Evolutionary conservation across 345 rosid species (phyloP).

Genomic region (Durio zibethinus): DNA sequence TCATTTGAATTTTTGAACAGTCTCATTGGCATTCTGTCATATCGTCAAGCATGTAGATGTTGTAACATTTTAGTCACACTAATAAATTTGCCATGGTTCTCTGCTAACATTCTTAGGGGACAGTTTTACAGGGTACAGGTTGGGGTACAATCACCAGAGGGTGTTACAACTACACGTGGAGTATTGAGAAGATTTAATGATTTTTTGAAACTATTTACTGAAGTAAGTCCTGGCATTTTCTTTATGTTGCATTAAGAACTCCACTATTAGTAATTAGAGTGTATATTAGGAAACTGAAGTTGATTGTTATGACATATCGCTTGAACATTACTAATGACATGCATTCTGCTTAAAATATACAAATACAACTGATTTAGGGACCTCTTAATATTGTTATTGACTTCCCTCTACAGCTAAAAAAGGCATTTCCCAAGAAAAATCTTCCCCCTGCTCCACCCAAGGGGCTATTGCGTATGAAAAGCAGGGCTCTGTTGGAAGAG

Average conservation of each 20-base stretch:
- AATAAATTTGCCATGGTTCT: slow-evolving; percentile 7
- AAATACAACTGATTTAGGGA: neutral
- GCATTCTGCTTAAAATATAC: slow-evolving; percentile 5
- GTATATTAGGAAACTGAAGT: neutral
- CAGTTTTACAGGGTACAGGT: slow-evolving; percentile 99
- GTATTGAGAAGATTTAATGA: slow-evolving; percentile 94
- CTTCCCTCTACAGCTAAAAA: slow-evolving; percentile 63
- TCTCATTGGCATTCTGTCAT: no score
- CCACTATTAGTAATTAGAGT: neutral
- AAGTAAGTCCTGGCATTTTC: slow-evolving; percentile 49
- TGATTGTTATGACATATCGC: neutral
- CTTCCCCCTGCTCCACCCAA: slow-evolving; percentile 92
- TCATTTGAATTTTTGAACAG: neutral
- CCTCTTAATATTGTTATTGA: slow-evolving; percentile 19
- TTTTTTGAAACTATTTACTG: slow-evolving; percentile 76
- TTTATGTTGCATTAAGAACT: neutral
- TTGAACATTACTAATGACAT: neutral
- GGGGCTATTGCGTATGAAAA: slow-evolving; percentile 88
- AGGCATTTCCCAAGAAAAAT: slow-evolving; percentile 66
- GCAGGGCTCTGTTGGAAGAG: slow-evolving; percentile 91
- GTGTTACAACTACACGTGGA: slow-evolving; percentile 59
- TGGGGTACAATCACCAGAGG: slow-evolving; percentile 89
- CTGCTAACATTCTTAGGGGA: slow-evolving; percentile 50
- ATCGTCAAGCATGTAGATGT: neutral
- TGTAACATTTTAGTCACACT: neutral